phyloP scores from a whole-genome alignment of 208 protist species.

The Angomonas deanei region DNA sequence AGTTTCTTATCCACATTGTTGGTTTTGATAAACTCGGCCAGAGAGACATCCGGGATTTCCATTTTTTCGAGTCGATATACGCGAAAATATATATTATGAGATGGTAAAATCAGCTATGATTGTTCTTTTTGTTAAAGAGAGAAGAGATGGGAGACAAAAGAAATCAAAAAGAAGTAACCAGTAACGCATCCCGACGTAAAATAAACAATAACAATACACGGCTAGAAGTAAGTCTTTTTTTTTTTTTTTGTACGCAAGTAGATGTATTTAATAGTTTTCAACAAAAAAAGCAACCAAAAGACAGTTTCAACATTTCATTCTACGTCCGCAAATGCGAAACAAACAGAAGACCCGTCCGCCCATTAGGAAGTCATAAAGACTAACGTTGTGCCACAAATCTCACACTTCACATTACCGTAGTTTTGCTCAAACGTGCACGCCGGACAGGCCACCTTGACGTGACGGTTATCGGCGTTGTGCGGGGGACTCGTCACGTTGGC shows the following conservation, averaged over 20 bases:
- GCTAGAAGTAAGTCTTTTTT: too few relatives aligned
- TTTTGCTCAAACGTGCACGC: constrained; percentile 40
- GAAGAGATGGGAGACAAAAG: background rate
- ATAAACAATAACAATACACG: too few relatives aligned
- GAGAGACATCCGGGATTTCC: constrained; percentile 79
- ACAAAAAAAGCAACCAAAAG: too few relatives aligned
- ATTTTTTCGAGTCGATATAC: too few relatives aligned
- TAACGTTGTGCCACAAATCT: constrained; percentile 20
- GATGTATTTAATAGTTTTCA: too few relatives aligned
- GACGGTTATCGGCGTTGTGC: background rate
- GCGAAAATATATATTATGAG: background rate
- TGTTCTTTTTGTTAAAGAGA: constrained; percentile 3
- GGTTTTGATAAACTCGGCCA: constrained; percentile 85
- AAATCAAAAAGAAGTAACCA: background rate
- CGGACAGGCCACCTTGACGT: constrained; percentile 20
- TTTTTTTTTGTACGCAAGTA: too few relatives aligned
- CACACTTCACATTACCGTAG: constrained; percentile 24
- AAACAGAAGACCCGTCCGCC: too few relatives aligned
- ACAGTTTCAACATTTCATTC: too few relatives aligned
- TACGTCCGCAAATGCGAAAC: too few relatives aligned
- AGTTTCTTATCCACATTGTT: constrained; percentile 78
- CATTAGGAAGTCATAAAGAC: too few relatives aligned
- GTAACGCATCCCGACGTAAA: too few relatives aligned
- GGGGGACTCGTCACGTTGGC: background rate
- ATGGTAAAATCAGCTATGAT: too few relatives aligned